Evolutionary conservation across 225 moss, liverwort and hornwort genomes (phyloP), one percentile per base, ranked within the genome.

Genomic region (Bryoerythrophyllum caledonicum): DNA sequence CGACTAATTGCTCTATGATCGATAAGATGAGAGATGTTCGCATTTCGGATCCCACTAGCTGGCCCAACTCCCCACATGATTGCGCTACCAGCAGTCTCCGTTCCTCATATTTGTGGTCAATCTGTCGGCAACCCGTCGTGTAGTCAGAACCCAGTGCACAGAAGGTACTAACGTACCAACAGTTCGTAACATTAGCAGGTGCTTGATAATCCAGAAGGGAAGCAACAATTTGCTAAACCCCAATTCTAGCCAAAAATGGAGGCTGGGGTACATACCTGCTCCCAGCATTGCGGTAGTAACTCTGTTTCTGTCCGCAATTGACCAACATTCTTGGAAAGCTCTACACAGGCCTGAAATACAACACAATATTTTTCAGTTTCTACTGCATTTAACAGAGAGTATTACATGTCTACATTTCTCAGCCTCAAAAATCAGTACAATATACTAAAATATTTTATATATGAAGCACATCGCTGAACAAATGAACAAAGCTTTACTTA

Each of bases 251-350:
- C 76, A 51, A 70, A 68, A 51, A 65, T 73, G 65, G 19, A 65
- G 54, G 25, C 40, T 74, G 64, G 37, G 38, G 59, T 38, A 65
- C 49, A 49, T 67, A 85, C 93, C 90, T 99, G 97, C 79, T 99
- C 97, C 97, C 97, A 99, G 89, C 97, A 99, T 74, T 99, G 97
- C 46, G 95, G 95, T 60, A 99, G 82, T 73, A 99, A 78, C 80
- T 99, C 97, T 43, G 91, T 93, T 80, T 99, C 95, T 6, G 95
- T 93, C 44, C 97, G 89, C 73, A 91, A 81, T 70, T 89, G 90
- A 61, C 95, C 97, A 68, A 95, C 83, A 71, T 87, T 93, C 54
- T 74, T 86, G 44, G 97, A 93, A 41, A 99, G 75, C 76, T 86
- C 84, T 60, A 95, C 93, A 87, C 95, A 99, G 21, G 97, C 97